Evolutionary conservation across 257 asterid genomes (phyloP).

Genomic region (Ilex asprella): DNA sequence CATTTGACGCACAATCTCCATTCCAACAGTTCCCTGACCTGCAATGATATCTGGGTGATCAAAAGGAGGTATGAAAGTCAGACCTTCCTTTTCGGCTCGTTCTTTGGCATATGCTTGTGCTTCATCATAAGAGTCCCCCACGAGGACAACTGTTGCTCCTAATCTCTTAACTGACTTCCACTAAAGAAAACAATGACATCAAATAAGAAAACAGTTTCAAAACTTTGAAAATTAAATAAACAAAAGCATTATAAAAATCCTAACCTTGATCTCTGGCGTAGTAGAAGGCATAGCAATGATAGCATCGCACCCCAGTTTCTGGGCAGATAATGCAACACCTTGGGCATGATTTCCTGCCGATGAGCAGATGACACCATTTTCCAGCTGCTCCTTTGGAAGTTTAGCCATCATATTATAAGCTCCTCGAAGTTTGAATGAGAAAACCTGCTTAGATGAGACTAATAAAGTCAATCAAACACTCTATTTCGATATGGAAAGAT

Average conservation of each 20-base stretch:
- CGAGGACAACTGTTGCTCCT: conserved; percentile 85
- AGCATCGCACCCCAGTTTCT: conserved; percentile 60
- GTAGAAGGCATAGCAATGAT: conserved; percentile 91
- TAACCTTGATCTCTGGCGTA: conserved; percentile 92
- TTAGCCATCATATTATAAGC: conserved; percentile 99
- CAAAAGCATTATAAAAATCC: conserved; percentile 4
- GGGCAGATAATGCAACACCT: conserved; percentile 87
- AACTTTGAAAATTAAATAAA: not conserved
- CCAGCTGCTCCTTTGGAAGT: conserved; percentile 60
- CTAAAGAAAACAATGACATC: conserved; percentile 21
- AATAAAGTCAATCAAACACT: not conserved
- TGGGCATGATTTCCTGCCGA: conserved; percentile 99
- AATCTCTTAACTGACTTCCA: conserved; percentile 84
- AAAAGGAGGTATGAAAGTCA: conserved; percentile 85
- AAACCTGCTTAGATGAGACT: conserved; percentile 39
- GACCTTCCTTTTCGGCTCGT: conserved; percentile 58
- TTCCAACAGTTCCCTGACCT: conserved; percentile 96
- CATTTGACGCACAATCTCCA: conserved; percentile 82
- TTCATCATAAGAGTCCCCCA: conserved; percentile 91
- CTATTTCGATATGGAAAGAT: not conserved
- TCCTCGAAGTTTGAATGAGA: conserved; percentile 92
- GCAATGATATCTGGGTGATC: conserved; percentile 87
- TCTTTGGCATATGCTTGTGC: conserved; percentile 84
- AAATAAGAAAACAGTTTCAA: conserved; percentile 3
- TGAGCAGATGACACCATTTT: conserved; percentile 88